Evolutionary conservation across 1,284 basidiomycete genomes (phyloP).

Genomic region (Heimioporus retisporus): DNA sequence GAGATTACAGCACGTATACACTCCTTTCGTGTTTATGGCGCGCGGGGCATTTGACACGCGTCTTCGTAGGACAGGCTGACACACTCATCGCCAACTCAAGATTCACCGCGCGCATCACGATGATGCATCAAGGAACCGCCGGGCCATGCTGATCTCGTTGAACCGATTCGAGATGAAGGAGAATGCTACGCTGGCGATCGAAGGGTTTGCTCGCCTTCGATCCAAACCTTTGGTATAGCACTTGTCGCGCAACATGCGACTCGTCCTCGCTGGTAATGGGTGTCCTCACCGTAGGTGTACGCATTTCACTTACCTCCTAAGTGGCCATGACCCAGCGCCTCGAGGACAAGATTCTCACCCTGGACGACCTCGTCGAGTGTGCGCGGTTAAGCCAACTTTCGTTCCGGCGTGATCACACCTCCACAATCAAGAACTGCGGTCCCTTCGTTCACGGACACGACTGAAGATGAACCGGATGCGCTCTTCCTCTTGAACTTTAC

Average conservation of each 20-base stretch:
- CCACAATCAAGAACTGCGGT: constrained; percentile 47
- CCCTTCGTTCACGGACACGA: constrained; percentile 50
- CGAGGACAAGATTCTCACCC: constrained; percentile 76
- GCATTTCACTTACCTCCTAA: constrained; percentile 39
- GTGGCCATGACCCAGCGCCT: constrained; percentile 83
- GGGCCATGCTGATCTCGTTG: constrained; percentile 88
- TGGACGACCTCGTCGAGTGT: constrained; percentile 65
- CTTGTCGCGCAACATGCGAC: constrained; percentile 52
- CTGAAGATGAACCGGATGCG: constrained; percentile 63
- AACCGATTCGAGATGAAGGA: constrained; percentile 99
- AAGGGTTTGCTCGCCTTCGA: constrained; percentile 74
- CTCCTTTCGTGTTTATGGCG: constrained; percentile 1
- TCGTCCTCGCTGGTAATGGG: constrained; percentile 80
- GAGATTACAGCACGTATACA: constrained; percentile 88
- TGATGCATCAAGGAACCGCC: constrained; percentile 64
- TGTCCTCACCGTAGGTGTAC: background rate
- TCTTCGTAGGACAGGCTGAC: constrained; percentile 80
- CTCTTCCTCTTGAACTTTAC: constrained; percentile 92
- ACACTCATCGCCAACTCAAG: constrained; percentile 93
- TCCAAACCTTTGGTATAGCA: constrained; percentile 24
- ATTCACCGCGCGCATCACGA: constrained; percentile 89
- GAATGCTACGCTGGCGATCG: constrained; percentile 86
- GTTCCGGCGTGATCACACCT: constrained; percentile 64
- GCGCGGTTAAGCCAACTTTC: constrained; percentile 62
- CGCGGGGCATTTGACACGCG: background rate